Evolutionary conservation across 2,329 filamentous ascomycete species (phyloP).

Genomic region (Conoideocrella luteorostrata): DNA sequence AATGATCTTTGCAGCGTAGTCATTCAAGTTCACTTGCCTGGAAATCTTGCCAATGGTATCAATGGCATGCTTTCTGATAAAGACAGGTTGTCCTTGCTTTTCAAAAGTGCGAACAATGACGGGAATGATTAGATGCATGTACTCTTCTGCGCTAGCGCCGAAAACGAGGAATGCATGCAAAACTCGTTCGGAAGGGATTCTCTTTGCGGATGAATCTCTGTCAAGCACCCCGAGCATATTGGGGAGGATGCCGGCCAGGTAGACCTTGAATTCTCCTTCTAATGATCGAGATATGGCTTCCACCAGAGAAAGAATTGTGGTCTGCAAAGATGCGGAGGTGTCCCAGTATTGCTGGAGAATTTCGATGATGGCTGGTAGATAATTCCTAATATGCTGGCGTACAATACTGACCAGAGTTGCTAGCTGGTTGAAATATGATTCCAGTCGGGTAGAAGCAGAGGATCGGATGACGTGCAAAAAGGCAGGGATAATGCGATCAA

Average conservation of each 20-base stretch:
- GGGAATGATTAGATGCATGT: constrained; percentile 98
- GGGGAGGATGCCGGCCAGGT: constrained; percentile 80
- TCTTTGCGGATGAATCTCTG: constrained; percentile 68
- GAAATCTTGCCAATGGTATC: constrained; percentile 93
- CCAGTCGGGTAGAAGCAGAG: constrained; percentile 69
- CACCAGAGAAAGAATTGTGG: constrained; percentile 84
- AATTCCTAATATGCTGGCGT: constrained; percentile 89
- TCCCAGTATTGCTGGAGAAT: constrained; percentile 90
- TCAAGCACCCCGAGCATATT: constrained; percentile 93
- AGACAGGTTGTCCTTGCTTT: constrained; percentile 71
- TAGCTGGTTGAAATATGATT: constrained; percentile 97
- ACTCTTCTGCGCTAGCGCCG: constrained; percentile 91
- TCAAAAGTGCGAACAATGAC: constrained; percentile 94
- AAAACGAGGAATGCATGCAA: constrained; percentile 95
- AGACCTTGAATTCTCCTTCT: constrained; percentile 97
- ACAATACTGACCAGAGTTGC: constrained; percentile 92
- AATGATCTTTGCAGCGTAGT: constrained; percentile 93
- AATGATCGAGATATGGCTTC: constrained; percentile 91
- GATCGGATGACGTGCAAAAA: constrained; percentile 85
- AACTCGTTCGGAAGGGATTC: constrained; percentile 81
- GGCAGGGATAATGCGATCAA: constrained; percentile 88
- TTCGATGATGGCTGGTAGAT: constrained; percentile 77
- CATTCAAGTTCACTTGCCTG: constrained; percentile 92
- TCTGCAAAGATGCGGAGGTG: constrained; percentile 70
- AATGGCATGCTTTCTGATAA: constrained; percentile 80